Evolutionary conservation across 176 grass and related monocot genomes (phyloP).

Genomic region (Poa annua): DNA sequence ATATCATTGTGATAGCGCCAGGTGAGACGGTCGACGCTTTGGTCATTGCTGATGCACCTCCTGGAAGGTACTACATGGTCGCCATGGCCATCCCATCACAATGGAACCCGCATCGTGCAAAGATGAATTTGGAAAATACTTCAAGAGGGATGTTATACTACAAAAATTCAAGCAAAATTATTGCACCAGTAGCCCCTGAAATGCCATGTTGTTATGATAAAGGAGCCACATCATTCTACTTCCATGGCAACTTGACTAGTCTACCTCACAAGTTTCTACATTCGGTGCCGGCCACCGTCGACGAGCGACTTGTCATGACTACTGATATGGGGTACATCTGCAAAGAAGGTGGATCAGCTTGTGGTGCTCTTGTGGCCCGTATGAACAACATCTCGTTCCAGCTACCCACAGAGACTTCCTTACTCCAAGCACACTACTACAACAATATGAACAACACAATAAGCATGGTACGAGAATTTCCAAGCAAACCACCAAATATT

Average conservation of each 20-base stretch:
- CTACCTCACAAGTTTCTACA: fast-evolving
- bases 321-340: no score
- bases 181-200: no score
- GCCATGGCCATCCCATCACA: neutral
- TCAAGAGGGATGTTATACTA: no score
- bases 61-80: slow-evolving; percentile 34
- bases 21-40: slow-evolving; percentile 41
- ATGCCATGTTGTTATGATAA: no score
- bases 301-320: neutral
- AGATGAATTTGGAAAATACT: no score
- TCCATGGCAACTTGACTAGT: slow-evolving; percentile 20
- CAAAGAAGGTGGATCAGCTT: no score
- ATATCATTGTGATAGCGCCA: neutral
- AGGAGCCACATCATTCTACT: neutral
- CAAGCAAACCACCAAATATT: neutral
- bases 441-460: neutral
- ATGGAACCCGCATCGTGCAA: no score
- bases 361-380: no score
- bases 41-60: slow-evolving; percentile 24
- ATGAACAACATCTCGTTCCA: slow-evolving; percentile 40
- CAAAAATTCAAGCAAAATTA: no score
- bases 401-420: neutral
- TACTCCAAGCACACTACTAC: neutral
- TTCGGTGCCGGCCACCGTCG: neutral
- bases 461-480: neutral